Percentiles rank a stretch among this genome's conserved stretches.
phyloP scores from a whole-genome alignment of 768 basidiomycete genomes.

The Lanmaoa rubissima region DNA sequence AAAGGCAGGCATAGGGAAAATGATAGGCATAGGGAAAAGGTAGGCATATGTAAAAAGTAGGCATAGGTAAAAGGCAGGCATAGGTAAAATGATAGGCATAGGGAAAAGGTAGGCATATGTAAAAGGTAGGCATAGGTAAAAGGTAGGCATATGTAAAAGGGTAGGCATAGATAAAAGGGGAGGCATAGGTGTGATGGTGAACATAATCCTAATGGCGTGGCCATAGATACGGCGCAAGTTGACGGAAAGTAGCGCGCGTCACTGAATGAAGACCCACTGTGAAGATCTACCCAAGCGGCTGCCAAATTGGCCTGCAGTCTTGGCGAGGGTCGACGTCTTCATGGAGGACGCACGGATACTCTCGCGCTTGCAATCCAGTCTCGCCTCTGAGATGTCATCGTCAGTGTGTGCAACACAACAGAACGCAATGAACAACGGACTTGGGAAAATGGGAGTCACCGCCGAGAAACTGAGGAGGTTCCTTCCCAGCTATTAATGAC shows the following conservation, averaged over 20 bases:
- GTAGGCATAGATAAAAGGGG: no score
- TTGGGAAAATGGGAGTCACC: background rate
- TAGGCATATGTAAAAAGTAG: no score
- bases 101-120: no score
- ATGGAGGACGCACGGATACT: slow-evolving; percentile 6
- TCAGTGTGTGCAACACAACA: background rate
- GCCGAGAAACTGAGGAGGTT: slow-evolving; percentile 1
- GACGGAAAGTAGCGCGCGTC: background rate
- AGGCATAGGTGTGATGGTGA: no score
- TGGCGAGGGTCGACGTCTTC: slow-evolving; percentile 10
- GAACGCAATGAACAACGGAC: slow-evolving; percentile 1
- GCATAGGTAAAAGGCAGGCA: no score
- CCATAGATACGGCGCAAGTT: background rate
- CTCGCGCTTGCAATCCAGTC: background rate
- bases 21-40: no score
- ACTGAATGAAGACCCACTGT: background rate
- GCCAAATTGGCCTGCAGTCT: slow-evolving; percentile 11
- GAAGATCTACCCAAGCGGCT: background rate
- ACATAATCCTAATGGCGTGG: no score
- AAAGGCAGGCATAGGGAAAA: no score
- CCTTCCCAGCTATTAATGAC: background rate
- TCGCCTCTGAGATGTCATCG: background rate
- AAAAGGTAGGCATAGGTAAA: no score
- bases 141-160: no score
- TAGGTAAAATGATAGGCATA: no score